These are phyloP conservation scores for Hymenoscyphus repandus DNA, from an alignment of 2,329 filamentous ascomycete genomes.

Conservation along the genomic window DNA sequence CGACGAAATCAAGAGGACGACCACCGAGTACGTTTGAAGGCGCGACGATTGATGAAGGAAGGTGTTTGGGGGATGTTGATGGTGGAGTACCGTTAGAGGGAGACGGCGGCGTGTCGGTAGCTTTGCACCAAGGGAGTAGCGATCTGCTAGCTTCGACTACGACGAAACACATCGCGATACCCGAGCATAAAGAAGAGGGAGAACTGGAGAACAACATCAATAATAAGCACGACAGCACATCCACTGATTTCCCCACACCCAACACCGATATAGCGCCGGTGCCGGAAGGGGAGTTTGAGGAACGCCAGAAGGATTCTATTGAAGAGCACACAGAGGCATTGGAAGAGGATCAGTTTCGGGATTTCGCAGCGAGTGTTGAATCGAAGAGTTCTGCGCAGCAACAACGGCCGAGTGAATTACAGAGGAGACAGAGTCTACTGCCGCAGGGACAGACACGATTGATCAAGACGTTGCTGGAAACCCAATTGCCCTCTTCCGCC, in stretches of 20 bases:
- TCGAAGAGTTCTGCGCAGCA: constrained; percentile 6
- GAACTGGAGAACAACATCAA: constrained; percentile 11
- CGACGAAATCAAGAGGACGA: constrained; percentile 10
- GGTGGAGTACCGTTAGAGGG: no score
- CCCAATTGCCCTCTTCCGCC: constrained; percentile 30
- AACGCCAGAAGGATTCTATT: neutral
- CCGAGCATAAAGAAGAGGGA: constrained; percentile 7
- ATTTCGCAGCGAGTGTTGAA: neutral
- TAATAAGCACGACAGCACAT: constrained; percentile 25
- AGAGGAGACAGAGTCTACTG: constrained; percentile 39
- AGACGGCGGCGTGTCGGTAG: no score
- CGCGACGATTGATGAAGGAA: constrained; percentile 14
- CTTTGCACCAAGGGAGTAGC: constrained; percentile 5
- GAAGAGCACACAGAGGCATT: neutral
- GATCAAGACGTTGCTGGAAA: constrained; percentile 49
- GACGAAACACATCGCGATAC: constrained; percentile 1
- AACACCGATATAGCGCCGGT: constrained; percentile 26
- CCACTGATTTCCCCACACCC: constrained; percentile 28
- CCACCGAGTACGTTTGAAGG: constrained; percentile 10
- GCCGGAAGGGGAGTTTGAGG: constrained; percentile 19
- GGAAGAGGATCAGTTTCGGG: no score
- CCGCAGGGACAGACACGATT: constrained; percentile 40
- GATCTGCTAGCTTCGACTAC: constrained; percentile 7
- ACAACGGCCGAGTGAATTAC: constrained; percentile 23
- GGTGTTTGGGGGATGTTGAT: constrained; percentile 3